Base-by-base conservation (phyloP, 768 basidiomycete species). In the Tricholoma sp. region DNA sequence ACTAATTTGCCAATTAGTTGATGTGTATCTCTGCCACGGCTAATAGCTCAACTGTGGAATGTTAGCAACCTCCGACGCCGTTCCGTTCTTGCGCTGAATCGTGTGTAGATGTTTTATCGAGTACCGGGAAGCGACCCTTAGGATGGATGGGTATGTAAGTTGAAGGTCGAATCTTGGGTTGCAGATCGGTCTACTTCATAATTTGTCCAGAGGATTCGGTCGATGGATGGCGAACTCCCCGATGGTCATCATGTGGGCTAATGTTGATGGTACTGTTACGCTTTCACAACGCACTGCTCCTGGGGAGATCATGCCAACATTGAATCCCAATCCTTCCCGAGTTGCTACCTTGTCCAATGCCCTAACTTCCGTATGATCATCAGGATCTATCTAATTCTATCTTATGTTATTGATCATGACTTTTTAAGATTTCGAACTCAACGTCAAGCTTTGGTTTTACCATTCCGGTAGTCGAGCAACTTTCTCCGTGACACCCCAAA, bases 171-270 rank as follows among this genome's bases (percentile, higher is more conserved):
- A 34, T 18, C 19, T 31, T 16, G 46, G 27, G n/a, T 31, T 3
- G 22, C 50, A 18, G 11, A 18, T n/a, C 51, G 7, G 10, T 54
- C 43, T 27, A 27, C 24, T 27, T 22, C 57, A 52, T 31, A 27
- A n/a, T 4, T 50, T 47, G 21, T 63, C 9, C 62, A 87, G 85
- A 65, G 85, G 85, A 4, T 87, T 83, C 63, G 85, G 85, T 21
- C 60, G 57, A 8, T 61, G 68, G 56, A 86, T 87, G 85, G 66
- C 74, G 1, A 72, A 77, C 61, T 72, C 78, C 5, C 79, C 83
- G 0, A 88, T 91, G 86, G 83, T 91, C 57, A 84, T 89, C 29
- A 80, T 84, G 76, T 91, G 88, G 88, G 72, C 79, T 6, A 85
- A 88, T 64, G 67, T 70, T 12, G 82, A 87, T 61, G 83, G 83